These are phyloP conservation scores for Copromyces sp. DNA, from an alignment of 495 filamentous ascomycete genomes.

Conservation along the genomic window DNA sequence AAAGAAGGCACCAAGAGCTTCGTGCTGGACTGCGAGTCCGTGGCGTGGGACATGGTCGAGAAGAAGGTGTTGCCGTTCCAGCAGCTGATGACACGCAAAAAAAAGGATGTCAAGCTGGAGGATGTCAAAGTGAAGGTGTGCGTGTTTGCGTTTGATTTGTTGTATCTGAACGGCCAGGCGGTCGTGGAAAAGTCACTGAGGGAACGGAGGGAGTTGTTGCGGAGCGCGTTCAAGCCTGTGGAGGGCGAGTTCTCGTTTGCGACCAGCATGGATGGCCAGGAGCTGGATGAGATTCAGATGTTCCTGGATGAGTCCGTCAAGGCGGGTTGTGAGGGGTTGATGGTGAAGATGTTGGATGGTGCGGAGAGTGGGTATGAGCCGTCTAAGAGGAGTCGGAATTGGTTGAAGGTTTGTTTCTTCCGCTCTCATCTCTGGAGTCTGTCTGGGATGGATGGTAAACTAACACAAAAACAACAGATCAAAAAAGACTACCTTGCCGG, in stretches of 20 bases:
- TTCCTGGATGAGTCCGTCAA: slow-evolving; percentile 91
- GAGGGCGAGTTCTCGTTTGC: slow-evolving; percentile 93
- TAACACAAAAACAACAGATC: slow-evolving; percentile 43
- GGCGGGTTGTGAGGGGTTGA: slow-evolving; percentile 89
- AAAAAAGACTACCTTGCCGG: slow-evolving; percentile 96
- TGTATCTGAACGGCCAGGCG: slow-evolving; percentile 89
- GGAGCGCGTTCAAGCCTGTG: slow-evolving; percentile 58
- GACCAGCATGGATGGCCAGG: slow-evolving; percentile 74
- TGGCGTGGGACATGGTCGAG: slow-evolving; percentile 88
- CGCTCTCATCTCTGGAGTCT: neutral
- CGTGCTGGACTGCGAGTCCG: slow-evolving; percentile 94
- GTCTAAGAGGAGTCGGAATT: slow-evolving; percentile 88
- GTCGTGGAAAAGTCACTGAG: slow-evolving; percentile 74
- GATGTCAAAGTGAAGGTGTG: slow-evolving; percentile 97
- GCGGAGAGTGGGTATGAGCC: slow-evolving; percentile 87
- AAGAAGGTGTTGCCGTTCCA: slow-evolving; percentile 97
- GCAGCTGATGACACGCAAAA: slow-evolving; percentile 93
- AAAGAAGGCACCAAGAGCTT: slow-evolving; percentile 85
- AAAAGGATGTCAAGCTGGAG: slow-evolving; percentile 94
- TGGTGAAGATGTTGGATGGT: slow-evolving; percentile 99
- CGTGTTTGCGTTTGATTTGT: slow-evolving; percentile 91
- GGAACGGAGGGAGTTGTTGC: slow-evolving; percentile 69
- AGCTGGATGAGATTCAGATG: slow-evolving; percentile 82
- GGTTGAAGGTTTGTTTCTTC: slow-evolving; percentile 67
- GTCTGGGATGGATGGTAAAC: neutral